A percentile compares a stretch with the other conserved stretches of the same genome.
These are phyloP conservation scores for Rosa persica DNA, from an alignment of 306 rosid species.

Conservation along the genomic window DNA sequence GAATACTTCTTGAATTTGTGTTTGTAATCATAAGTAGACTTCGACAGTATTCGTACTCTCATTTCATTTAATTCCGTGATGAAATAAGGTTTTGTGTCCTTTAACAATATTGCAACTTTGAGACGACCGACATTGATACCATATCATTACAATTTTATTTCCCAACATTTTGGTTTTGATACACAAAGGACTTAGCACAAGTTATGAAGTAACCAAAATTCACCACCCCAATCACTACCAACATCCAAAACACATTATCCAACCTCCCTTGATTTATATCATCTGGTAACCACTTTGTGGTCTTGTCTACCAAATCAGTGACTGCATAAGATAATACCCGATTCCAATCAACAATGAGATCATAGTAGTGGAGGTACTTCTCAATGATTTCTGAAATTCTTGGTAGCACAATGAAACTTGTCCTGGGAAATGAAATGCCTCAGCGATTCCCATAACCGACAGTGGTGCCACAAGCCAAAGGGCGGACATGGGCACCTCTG, in stretches of 20 bases:
- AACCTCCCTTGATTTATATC: constrained; percentile 31
- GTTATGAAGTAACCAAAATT: constrained; percentile 30
- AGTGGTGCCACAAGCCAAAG: constrained; percentile 26
- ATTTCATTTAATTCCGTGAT: no score
- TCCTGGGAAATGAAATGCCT: constrained; percentile 33
- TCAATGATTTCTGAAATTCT: constrained; percentile 28
- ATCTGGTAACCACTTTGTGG: constrained; percentile 28
- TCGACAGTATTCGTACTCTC: no score
- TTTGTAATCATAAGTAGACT: background rate
- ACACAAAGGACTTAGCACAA: constrained; percentile 26
- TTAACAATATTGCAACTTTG: background rate
- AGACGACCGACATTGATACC: background rate
- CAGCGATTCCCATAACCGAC: constrained; percentile 13
- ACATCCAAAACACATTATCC: constrained; percentile 32
- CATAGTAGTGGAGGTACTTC: constrained; percentile 39
- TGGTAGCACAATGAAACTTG: constrained; percentile 21
- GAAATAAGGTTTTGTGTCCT: background rate
- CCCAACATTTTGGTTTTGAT: constrained; percentile 14
- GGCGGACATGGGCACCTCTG: constrained; percentile 29
- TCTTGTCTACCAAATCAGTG: constrained; percentile 9
- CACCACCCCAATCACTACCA: constrained; percentile 10
- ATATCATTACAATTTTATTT: constrained; percentile 1
- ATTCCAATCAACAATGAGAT: constrained; percentile 29
- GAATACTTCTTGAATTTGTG: background rate
- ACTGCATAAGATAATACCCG: constrained; percentile 19